These are phyloP conservation scores for Pseudocercospora fuligena DNA, from an alignment of 2,329 filamentous ascomycete genomes.

Conservation along the genomic window DNA sequence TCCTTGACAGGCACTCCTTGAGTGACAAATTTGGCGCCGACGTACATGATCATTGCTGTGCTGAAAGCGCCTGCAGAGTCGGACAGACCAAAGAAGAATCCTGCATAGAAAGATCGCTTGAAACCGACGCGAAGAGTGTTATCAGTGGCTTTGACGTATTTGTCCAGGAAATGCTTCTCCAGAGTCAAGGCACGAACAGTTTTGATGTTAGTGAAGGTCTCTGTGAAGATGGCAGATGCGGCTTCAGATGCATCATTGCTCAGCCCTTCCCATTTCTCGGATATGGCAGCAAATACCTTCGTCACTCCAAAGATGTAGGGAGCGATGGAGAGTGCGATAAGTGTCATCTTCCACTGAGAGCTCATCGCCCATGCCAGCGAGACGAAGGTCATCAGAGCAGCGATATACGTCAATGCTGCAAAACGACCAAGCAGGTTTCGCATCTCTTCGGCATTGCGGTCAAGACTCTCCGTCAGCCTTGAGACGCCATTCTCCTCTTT, in stretches of 20 bases:
- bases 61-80: constrained; percentile 74
- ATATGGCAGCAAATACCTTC: constrained; percentile 67
- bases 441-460: constrained; percentile 86
- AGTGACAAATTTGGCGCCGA: constrained; percentile 70
- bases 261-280: constrained; percentile 71
- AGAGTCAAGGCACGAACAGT: constrained; percentile 77
- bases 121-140: constrained; percentile 65
- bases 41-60: constrained; percentile 82
- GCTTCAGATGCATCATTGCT: constrained; percentile 67
- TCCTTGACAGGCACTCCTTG: constrained; percentile 57
- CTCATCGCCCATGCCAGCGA: constrained; percentile 75
- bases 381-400: constrained; percentile 68
- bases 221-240: constrained; percentile 68
- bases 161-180: constrained; percentile 71
- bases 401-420: constrained; percentile 69
- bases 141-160: constrained; percentile 60
- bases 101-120: constrained; percentile 68
- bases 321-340: constrained; percentile 72
- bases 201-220: constrained; percentile 78
- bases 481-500: constrained; percentile 66
- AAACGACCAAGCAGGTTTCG: constrained; percentile 81
- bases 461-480: constrained; percentile 71
- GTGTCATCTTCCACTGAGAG: constrained; percentile 78
- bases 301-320: constrained; percentile 72
- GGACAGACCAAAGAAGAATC: constrained; percentile 76